Base-by-base conservation (phyloP, 176 grass and related monocot genomes). In the Musa beccarii region DNA sequence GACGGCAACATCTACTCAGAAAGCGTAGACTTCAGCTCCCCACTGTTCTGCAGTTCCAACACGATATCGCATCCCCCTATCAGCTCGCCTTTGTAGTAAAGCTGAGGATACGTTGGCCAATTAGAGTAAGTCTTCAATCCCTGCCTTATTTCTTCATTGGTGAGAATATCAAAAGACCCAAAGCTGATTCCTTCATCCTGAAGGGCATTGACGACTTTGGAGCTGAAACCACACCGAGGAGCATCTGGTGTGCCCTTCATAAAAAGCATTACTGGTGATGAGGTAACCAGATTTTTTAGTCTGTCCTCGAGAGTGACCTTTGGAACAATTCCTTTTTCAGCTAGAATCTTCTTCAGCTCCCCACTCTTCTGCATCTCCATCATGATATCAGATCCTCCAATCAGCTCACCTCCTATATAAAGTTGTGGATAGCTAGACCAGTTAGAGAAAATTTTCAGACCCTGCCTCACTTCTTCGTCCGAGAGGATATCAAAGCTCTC, bases 371-470 rank as follows among this genome's bases (percentile, higher is more conserved):
- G 90, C 96, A 99, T 99, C 84, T 99, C 91, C 84, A 94, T 78
- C 51, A 83, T 83, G 20, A 94, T 84, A 73, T 99, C 96, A 0
- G 96, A 99, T 55, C 96, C 96, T 29, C 96, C 96, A 86, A 99
- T 85, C 29, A 99, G 77, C 74, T 99, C 96, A 66, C 96, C 89
- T 26, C 85, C 89, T 80, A 99, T 83, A 74, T 99, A 99, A 21
- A 99, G 76, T 69, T 99, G 96, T 70, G 96, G 96, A 86, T 89
- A 99, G 68, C 96, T 99, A 54, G 96, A 84, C 96, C 96, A 99
- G 75, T 86, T 89, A 50, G 96, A 99, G 66, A 89, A 20, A 59
- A 87, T 70, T 82, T 77, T 77, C 34, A 77, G n/a, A 52, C 75
- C 59, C 59, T 77, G 75, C 49, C 59, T 77, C 28, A 77, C 14